phyloP scores from a whole-genome alignment of 495 filamentous ascomycete genomes.

The Penicillium flavigenum region DNA sequence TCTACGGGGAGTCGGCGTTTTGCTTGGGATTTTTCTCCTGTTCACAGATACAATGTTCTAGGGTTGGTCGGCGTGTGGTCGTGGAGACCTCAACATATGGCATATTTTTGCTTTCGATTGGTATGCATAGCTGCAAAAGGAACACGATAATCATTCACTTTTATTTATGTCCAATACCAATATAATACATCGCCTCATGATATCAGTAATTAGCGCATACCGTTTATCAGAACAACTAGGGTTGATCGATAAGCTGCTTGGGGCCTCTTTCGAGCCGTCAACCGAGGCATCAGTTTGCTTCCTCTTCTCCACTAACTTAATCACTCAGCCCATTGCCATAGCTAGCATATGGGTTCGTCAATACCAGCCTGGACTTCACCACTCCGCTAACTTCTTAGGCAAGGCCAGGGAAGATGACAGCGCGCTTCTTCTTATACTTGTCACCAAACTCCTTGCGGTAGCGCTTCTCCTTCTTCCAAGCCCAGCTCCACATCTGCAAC shows the following conservation, averaged over 20 bases:
- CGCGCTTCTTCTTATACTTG: constrained; percentile 87
- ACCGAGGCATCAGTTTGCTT: background rate
- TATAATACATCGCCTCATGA: constrained; percentile 19
- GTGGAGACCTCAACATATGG: constrained; percentile 20
- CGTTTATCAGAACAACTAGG: background rate
- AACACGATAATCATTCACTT: constrained; percentile 20
- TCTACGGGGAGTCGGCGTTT: constrained; percentile 10
- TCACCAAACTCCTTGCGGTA: constrained; percentile 87
- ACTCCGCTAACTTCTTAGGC: constrained; percentile 35
- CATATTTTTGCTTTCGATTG: constrained; percentile 13
- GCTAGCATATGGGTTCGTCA: background rate
- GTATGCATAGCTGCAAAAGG: constrained; percentile 17
- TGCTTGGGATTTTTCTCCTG: background rate
- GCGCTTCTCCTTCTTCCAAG: constrained; percentile 84
- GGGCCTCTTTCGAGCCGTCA: background rate
- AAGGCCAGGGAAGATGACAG: constrained; percentile 71
- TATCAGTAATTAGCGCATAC: constrained; percentile 1
- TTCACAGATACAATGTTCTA: constrained; percentile 6
- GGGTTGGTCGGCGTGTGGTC: background rate
- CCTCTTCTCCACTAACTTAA: background rate
- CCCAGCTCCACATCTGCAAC: constrained; percentile 82
- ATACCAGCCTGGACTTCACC: background rate
- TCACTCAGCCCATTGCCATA: background rate
- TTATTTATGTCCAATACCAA: constrained; percentile 21
- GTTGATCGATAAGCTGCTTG: background rate